These are phyloP conservation scores for Microsporum canis DNA, from an alignment of 2,329 filamentous ascomycete genomes.

Conservation along the genomic window DNA sequence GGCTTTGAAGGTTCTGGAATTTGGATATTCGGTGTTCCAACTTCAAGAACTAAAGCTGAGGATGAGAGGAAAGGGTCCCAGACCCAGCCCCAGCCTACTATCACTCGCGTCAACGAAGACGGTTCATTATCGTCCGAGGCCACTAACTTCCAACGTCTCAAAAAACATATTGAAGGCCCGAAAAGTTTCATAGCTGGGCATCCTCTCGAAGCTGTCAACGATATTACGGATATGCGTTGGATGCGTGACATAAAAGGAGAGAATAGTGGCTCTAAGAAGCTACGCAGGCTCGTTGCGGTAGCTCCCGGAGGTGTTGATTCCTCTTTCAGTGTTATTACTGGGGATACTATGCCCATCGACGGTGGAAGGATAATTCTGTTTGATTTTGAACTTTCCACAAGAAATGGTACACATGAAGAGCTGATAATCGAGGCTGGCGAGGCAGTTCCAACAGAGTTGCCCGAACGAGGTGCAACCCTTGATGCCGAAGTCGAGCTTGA, in stretches of 20 bases:
- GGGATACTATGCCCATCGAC: conserved; percentile 67
- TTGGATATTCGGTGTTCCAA: conserved; percentile 69
- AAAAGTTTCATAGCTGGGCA: conserved; percentile 60
- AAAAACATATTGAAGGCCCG: conserved; percentile 34
- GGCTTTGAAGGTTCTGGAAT: conserved; percentile 62
- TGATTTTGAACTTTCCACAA: conserved; percentile 57
- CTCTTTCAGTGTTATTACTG: conserved; percentile 47
- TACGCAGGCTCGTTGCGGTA: conserved; percentile 52
- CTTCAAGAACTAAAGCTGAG: conserved; percentile 35
- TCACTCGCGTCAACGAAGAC: conserved; percentile 13
- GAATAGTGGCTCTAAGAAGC: conserved; percentile 9
- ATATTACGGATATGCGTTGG: conserved; percentile 59
- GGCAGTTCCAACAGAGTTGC: conserved; percentile 55
- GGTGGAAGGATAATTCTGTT: conserved; percentile 61
- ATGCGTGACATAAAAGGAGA: conserved; percentile 44
- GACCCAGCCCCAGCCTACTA: neutral
- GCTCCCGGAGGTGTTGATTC: conserved; percentile 56
- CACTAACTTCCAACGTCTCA: conserved; percentile 21
- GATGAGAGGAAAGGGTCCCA: neutral
- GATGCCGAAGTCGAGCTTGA: conserved; percentile 71
- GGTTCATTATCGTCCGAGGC: conserved; percentile 17
- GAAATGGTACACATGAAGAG: conserved; percentile 46
- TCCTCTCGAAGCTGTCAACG: conserved; percentile 53
- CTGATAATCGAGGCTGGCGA: conserved; percentile 65
- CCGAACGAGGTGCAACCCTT: conserved; percentile 62